Evolutionary conservation across 2,329 filamentous ascomycete species (phyloP).

Genomic region (Aspergillus eucalypticola): DNA sequence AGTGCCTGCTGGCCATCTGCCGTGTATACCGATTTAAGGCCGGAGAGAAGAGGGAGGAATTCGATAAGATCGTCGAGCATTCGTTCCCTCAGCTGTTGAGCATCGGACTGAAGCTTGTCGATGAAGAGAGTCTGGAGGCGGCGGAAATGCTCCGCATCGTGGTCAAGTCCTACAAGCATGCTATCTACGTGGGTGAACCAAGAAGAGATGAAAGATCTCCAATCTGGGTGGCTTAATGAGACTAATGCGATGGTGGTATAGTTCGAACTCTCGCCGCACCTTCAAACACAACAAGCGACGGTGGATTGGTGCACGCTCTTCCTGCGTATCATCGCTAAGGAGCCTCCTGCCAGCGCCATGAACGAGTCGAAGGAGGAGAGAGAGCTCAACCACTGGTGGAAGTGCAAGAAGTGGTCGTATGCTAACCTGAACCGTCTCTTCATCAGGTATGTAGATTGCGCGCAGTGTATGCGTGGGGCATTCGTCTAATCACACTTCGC

Average conservation of each 20-base stretch:
- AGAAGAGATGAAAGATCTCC: neutral
- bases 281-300: conserved; percentile 79
- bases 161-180: conserved; percentile 96
- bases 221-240: neutral
- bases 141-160: conserved; percentile 95
- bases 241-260: conserved; percentile 46
- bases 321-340: conserved; percentile 83
- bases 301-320: conserved; percentile 97
- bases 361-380: conserved; percentile 78
- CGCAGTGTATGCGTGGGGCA: neutral
- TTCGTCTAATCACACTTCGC: conserved; percentile 13
- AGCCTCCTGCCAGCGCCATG: conserved; percentile 76
- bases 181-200: conserved; percentile 74
- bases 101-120: conserved; percentile 85
- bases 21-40: conserved; percentile 93
- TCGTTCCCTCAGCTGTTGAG: conserved; percentile 84
- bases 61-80: conserved; percentile 89
- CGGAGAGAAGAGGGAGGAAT: conserved; percentile 77
- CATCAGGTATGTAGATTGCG: conserved; percentile 65
- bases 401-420: conserved; percentile 99
- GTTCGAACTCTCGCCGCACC: conserved; percentile 79
- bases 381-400: conserved; percentile 98
- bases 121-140: conserved; percentile 89
- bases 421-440: conserved; percentile 96
- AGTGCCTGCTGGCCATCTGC: conserved; percentile 92